Percentiles rank a stretch among this genome's conserved stretches.
phyloP scores from a whole-genome alignment of 306 rosid species.

The Castanea crenata region DNA sequence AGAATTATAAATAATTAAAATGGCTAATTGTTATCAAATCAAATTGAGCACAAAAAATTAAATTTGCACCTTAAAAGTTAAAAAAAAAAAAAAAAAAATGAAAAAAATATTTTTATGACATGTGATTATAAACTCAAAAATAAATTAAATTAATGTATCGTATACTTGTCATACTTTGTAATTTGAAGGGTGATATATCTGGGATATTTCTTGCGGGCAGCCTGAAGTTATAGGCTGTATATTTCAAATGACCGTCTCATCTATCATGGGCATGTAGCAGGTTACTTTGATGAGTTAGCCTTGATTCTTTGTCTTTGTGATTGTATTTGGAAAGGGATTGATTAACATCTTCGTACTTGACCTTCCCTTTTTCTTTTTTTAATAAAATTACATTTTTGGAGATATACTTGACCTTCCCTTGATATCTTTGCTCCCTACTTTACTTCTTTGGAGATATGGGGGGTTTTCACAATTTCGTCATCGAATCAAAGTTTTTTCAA shows the following conservation, averaged over 20 bases:
- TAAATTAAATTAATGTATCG: not conserved
- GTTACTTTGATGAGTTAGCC: not conserved
- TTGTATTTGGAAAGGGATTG: no score
- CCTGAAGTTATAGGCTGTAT: not conserved
- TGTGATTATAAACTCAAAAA: not conserved
- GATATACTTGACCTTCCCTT: no score
- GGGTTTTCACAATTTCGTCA: no score
- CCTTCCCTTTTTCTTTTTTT: no score
- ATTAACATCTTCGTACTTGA: no score
- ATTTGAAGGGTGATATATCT: not conserved
- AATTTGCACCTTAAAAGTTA: not conserved
- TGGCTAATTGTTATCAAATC: not conserved
- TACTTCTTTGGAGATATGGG: no score
- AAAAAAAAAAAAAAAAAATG: not conserved
- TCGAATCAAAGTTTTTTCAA: no score
- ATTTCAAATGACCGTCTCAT: not conserved
- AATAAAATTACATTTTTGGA: no score
- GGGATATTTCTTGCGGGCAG: not conserved
- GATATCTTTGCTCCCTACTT: no score
- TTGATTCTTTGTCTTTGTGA: no score
- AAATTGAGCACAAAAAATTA: no score
- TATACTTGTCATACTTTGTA: not conserved
- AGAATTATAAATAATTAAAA: not conserved
- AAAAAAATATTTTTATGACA: not conserved
- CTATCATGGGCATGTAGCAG: not conserved